phyloP scores from a whole-genome alignment of 169 alveolate species.

The Perkinsus olseni region DNA sequence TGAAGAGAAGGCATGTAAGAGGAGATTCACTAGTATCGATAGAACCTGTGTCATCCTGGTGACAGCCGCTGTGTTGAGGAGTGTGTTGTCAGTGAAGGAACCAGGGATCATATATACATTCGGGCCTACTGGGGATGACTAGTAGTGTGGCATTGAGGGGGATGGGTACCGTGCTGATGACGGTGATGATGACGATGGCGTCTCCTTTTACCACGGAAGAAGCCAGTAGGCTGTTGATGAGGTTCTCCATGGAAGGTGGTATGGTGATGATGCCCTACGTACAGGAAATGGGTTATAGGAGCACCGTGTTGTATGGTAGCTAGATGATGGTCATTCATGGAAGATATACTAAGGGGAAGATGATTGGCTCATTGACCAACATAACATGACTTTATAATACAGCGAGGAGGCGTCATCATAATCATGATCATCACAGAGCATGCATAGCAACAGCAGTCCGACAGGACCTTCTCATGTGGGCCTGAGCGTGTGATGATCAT shows the following conservation, averaged over 20 bases:
- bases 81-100: background rate
- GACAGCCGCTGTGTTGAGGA: background rate
- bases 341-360: too few relatives aligned
- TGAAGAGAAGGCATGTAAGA: background rate
- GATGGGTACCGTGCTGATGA: background rate
- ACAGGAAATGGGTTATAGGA: background rate
- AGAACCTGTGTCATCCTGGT: background rate
- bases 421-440: too few relatives aligned
- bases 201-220: background rate
- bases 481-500: background rate
- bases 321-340: background rate
- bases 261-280: background rate
- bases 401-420: too few relatives aligned
- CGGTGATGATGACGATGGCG: background rate
- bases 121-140: background rate
- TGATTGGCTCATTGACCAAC: too few relatives aligned
- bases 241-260: background rate
- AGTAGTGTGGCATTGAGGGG: background rate
- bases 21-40: background rate
- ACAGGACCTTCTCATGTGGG: too few relatives aligned
- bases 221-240: background rate
- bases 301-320: background rate
- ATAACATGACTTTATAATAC: too few relatives aligned
- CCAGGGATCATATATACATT: background rate
- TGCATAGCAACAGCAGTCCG: too few relatives aligned